phyloP scores from a whole-genome alignment of 805 yeast genomes.

The Metschnikowia dekortorum region DNA sequence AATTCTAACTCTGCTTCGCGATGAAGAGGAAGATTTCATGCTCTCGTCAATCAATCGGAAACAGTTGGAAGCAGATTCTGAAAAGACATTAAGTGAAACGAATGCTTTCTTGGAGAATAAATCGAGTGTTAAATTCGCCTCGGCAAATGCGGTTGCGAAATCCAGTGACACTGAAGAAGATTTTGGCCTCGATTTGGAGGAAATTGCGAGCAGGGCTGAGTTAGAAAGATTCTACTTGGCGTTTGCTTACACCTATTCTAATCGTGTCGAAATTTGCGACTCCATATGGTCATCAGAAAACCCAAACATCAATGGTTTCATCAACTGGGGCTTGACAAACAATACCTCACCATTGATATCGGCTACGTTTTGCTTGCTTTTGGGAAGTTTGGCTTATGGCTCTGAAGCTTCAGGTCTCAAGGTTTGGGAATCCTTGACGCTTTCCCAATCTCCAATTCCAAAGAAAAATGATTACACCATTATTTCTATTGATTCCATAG shows the following conservation, averaged over 20 bases:
- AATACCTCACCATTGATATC: slow-evolving; percentile 73
- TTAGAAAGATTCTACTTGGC: slow-evolving; percentile 82
- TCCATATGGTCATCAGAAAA: slow-evolving; percentile 55
- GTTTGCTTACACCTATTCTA: slow-evolving; percentile 61
- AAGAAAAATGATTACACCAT: slow-evolving; percentile 39
- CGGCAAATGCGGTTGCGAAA: background rate
- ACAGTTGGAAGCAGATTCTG: slow-evolving; percentile 35
- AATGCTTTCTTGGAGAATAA: background rate
- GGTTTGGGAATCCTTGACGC: slow-evolving; percentile 36
- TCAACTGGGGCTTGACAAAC: slow-evolving; percentile 82
- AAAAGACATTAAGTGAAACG: background rate
- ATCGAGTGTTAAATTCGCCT: background rate
- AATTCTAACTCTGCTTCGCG: slow-evolving; percentile 61
- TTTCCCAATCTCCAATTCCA: slow-evolving; percentile 21
- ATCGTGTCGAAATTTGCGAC: slow-evolving; percentile 53
- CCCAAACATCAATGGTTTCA: slow-evolving; percentile 69
- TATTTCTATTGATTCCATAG: slow-evolving; percentile 54
- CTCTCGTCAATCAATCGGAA: slow-evolving; percentile 42
- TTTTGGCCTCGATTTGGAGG: slow-evolving; percentile 47
- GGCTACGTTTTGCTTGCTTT: slow-evolving; percentile 74
- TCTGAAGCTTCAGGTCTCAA: slow-evolving; percentile 44
- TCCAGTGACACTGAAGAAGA: slow-evolving; percentile 3
- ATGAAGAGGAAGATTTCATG: slow-evolving; percentile 69
- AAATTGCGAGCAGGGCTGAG: slow-evolving; percentile 70
- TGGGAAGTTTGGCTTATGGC: slow-evolving; percentile 71